Evolutionary conservation across 148 eudicot species (phyloP).

Genomic region (Hydrangea macrophylla): DNA sequence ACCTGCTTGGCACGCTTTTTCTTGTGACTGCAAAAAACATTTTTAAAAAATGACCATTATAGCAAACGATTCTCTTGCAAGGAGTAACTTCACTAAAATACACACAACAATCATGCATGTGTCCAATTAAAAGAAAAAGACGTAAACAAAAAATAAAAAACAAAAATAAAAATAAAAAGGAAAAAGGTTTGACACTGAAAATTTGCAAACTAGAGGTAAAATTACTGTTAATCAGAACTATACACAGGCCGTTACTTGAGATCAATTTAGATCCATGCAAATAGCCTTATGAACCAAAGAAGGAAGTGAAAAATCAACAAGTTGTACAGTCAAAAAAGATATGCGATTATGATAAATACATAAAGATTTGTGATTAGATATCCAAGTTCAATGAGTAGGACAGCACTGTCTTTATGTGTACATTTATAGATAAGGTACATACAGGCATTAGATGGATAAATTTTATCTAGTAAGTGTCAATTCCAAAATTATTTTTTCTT

Average conservation of each 20-base stretch:
- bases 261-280: not conserved
- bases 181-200: not conserved
- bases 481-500: not conserved
- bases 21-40: conserved; percentile 61
- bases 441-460: not conserved
- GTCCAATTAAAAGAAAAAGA: too few relatives aligned
- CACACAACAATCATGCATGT: not conserved
- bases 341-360: too few relatives aligned
- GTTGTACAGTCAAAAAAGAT: too few relatives aligned
- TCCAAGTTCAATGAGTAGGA: not conserved
- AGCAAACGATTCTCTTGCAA: not conserved
- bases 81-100: not conserved
- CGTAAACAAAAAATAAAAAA: too few relatives aligned
- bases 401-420: not conserved
- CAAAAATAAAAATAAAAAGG: not conserved
- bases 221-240: not conserved
- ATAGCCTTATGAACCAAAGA: not conserved
- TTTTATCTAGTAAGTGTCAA: not conserved
- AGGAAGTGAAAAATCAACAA: too few relatives aligned
- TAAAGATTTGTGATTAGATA: not conserved
- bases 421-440: not conserved
- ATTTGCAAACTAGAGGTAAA: not conserved
- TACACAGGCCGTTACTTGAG: not conserved
- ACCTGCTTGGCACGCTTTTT: conserved; percentile 73
- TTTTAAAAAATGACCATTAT: not conserved